A percentile compares a stretch with the other conserved stretches of the same genome.
Conservation (phyloP, 345 rosid genomes). For the Carallia brachiata region DNA sequence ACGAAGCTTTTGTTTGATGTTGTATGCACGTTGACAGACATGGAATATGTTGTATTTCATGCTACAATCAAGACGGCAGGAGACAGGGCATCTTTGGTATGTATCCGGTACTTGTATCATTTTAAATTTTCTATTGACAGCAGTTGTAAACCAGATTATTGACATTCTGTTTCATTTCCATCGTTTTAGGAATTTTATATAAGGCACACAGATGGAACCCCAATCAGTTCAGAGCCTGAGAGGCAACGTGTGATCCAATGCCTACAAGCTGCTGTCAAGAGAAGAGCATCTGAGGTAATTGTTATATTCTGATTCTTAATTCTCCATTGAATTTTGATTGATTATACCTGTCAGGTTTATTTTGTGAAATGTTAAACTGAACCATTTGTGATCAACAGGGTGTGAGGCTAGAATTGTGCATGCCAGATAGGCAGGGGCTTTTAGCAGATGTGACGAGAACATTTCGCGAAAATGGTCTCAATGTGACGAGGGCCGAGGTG, state of each 20-base stretch:
- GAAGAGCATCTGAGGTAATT: conserved; percentile 79
- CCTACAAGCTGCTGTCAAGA: conserved; percentile 76
- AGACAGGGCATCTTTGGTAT: conserved; percentile 74
- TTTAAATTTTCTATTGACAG: background rate
- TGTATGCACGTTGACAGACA: conserved; percentile 92
- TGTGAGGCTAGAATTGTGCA: conserved; percentile 71
- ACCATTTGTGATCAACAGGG: conserved; percentile 45
- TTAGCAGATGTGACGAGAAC: conserved; percentile 86
- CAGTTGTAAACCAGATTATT: background rate
- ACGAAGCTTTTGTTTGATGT: conserved; percentile 82
- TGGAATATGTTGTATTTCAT: conserved; percentile 89
- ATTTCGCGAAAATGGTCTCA: conserved; percentile 83
- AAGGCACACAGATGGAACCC: conserved; percentile 83
- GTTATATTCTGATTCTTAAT: background rate
- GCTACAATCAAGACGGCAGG: conserved; percentile 64
- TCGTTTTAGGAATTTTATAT: conserved; percentile 74
- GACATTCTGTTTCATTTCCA: background rate
- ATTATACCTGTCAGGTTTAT: background rate
- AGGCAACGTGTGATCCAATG: conserved; percentile 88
- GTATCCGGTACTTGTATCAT: background rate
- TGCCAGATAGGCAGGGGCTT: conserved; percentile 62
- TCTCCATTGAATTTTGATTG: background rate
- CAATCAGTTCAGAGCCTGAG: conserved; percentile 93
- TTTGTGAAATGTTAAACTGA: conserved; percentile 2
- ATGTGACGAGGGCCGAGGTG: conserved; percentile 89